phyloP scores from a whole-genome alignment of 768 basidiomycete species.

The Calocera viscosa region DNA sequence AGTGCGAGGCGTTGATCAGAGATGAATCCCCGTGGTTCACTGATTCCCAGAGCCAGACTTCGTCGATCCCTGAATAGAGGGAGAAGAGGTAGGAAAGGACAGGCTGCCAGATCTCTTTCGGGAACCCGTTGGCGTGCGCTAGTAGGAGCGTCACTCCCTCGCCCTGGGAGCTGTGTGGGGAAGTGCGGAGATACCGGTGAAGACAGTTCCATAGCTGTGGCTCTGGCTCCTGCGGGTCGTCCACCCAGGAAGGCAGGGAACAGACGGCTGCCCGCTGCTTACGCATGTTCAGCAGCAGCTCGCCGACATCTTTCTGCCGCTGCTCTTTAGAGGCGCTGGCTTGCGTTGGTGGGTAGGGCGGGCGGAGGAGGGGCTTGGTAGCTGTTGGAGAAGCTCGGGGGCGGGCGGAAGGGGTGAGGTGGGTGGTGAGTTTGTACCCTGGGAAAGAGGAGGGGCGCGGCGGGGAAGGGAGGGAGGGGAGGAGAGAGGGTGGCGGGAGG shows the following conservation, averaged over 20 bases:
- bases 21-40: slow-evolving; percentile 79
- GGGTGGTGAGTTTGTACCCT: slow-evolving; percentile 15
- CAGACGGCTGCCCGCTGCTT: background rate
- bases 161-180: background rate
- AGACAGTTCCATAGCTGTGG: slow-evolving; percentile 51
- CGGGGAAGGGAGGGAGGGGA: slow-evolving; percentile 1
- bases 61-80: slow-evolving; percentile 40
- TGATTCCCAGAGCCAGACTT: slow-evolving; percentile 74
- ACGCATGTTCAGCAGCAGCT: slow-evolving; percentile 14
- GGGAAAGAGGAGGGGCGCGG: background rate
- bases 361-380: background rate
- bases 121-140: slow-evolving; percentile 77
- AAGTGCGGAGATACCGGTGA: slow-evolving; percentile 49
- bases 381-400: slow-evolving; percentile 14
- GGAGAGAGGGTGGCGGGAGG: background rate
- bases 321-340: slow-evolving; percentile 13
- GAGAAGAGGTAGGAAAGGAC: slow-evolving; percentile 43
- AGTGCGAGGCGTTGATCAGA: slow-evolving; percentile 46
- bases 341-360: slow-evolving; percentile 1
- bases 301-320: slow-evolving; percentile 18
- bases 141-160: slow-evolving; percentile 58
- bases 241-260: background rate
- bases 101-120: slow-evolving; percentile 84
- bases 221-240: slow-evolving; percentile 14
- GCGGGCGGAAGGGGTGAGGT: slow-evolving; percentile 20